These are phyloP conservation scores for Linaria vulgaris DNA, from an alignment of 257 asterid species.

Conservation along the genomic window DNA sequence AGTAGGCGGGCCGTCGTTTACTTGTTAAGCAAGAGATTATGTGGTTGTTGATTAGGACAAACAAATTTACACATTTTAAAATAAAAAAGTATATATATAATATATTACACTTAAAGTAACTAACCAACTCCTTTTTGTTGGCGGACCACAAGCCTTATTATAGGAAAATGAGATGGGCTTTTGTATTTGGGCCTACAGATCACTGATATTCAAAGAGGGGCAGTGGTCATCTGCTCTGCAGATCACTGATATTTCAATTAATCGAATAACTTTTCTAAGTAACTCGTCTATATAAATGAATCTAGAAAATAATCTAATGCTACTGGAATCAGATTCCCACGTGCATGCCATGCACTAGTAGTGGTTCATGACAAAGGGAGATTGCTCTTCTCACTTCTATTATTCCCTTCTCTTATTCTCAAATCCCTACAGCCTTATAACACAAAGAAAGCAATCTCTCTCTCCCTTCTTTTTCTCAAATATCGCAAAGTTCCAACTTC, in stretches of 20 bases:
- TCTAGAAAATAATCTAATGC: conserved; percentile 22
- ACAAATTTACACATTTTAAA: neutral
- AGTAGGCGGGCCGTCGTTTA: conserved; percentile 2
- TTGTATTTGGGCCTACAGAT: too few relatives aligned
- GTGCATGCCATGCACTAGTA: conserved; percentile 31
- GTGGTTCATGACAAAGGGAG: neutral
- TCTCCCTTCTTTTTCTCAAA: neutral
- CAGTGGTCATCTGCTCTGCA: too few relatives aligned
- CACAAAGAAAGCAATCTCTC: neutral
- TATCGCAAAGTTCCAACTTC: neutral
- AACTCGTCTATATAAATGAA: too few relatives aligned
- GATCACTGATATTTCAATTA: too few relatives aligned
- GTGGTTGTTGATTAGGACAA: conserved; percentile 9
- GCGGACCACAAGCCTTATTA: too few relatives aligned
- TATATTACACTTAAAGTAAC: too few relatives aligned
- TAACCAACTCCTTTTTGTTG: too few relatives aligned
- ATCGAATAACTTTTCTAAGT: too few relatives aligned
- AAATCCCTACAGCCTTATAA: conserved; percentile 16
- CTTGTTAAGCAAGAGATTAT: conserved; percentile 11
- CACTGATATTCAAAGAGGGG: too few relatives aligned
- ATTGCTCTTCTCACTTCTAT: conserved; percentile 4
- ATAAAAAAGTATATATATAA: too few relatives aligned
- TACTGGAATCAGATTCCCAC: conserved; percentile 51
- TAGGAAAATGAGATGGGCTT: too few relatives aligned
- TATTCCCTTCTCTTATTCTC: conserved; percentile 30